Conservation (phyloP, 1,284 basidiomycete species). For the Trichosporon asahii region DNA sequence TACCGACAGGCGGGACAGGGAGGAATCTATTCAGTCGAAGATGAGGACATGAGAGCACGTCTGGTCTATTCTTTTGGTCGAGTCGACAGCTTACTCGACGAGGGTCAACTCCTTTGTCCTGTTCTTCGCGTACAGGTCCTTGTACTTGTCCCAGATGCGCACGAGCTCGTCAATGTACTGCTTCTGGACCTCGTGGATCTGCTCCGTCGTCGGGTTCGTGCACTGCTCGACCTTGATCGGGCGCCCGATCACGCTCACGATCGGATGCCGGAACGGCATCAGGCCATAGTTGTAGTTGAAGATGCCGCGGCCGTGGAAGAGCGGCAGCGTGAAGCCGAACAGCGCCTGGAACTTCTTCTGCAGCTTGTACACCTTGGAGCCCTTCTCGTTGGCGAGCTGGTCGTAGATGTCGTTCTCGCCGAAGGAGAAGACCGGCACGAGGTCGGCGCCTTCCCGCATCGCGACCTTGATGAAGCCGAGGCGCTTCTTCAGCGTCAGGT, state of each 20-base stretch:
- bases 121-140: conserved; percentile 55
- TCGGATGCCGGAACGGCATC: conserved; percentile 84
- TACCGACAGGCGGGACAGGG: neutral
- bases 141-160: conserved; percentile 91
- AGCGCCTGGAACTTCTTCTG: conserved; percentile 86
- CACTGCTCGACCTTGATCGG: conserved; percentile 57
- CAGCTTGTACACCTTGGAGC: conserved; percentile 78
- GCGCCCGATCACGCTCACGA: conserved; percentile 70
- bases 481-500: conserved; percentile 81
- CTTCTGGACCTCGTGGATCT: conserved; percentile 74
- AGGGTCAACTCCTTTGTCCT: conserved; percentile 51
- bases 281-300: conserved; percentile 61
- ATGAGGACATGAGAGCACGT: neutral
- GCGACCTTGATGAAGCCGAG: conserved; percentile 95
- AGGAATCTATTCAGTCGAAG: neutral
- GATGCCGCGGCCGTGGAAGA: conserved; percentile 81
- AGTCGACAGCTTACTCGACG: conserved; percentile 33
- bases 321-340: conserved; percentile 94
- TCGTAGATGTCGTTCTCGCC: conserved; percentile 98
- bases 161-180: conserved; percentile 89
- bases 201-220: conserved; percentile 74
- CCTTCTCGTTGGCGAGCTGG: conserved; percentile 87
- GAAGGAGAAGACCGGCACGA: conserved; percentile 94
- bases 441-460: conserved; percentile 85
- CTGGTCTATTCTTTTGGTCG: neutral